Conservation (phyloP, 768 basidiomycete species). For the Hemileccinum impolitum region DNA sequence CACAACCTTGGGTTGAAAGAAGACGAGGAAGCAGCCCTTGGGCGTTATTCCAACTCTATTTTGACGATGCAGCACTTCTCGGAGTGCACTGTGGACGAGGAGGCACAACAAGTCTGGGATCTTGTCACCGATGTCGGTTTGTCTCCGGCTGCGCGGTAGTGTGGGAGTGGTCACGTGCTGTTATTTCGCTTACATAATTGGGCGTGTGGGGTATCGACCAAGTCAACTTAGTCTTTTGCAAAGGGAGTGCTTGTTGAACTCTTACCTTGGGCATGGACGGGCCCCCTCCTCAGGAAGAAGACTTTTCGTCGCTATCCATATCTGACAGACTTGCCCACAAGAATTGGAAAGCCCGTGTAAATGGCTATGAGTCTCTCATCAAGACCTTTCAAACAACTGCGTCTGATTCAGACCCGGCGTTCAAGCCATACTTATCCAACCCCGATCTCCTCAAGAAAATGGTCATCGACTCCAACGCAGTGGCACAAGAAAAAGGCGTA, state of each 20-base stretch:
- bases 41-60: constrained; percentile 46
- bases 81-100: constrained; percentile 44
- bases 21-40: constrained; percentile 54
- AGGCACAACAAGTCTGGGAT: constrained; percentile 54
- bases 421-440: constrained; percentile 82
- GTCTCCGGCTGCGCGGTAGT: constrained; percentile 41
- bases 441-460: constrained; percentile 81
- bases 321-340: constrained; percentile 85
- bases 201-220: constrained; percentile 9
- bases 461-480: constrained; percentile 87
- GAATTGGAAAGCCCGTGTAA: constrained; percentile 98
- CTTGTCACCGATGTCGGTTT: constrained; percentile 58
- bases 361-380: constrained; percentile 84
- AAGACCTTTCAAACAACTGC: constrained; percentile 85
- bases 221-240: background rate
- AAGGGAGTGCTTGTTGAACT: constrained; percentile 6
- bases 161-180: constrained; percentile 19
- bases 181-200: constrained; percentile 21
- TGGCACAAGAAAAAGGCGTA: constrained; percentile 96
- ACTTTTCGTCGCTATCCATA: constrained; percentile 78
- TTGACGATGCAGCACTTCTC: constrained; percentile 42
- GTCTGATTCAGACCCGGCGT: constrained; percentile 91
- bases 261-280: constrained; percentile 67
- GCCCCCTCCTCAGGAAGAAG: constrained; percentile 88
- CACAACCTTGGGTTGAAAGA: constrained; percentile 59